Conservation (phyloP, 1,139 yeast genomes). For the Suhomyces bokatorum region DNA sequence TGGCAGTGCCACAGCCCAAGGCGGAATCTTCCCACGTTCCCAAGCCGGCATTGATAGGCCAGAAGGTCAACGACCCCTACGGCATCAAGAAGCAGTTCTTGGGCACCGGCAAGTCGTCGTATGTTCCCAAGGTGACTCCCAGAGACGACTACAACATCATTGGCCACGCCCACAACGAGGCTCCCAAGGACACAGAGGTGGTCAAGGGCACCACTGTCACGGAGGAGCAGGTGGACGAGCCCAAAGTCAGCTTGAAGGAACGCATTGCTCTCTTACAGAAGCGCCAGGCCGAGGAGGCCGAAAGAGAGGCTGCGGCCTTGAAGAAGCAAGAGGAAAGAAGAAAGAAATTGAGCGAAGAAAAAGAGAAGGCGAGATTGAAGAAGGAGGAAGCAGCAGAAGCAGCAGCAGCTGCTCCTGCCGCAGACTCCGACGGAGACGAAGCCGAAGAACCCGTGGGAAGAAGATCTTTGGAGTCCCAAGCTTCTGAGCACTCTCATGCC, state of each 20-base stretch:
- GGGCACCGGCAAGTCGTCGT: constrained; percentile 45
- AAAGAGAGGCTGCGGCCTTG: constrained; percentile 63
- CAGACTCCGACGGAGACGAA: constrained; percentile 1
- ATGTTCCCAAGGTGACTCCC: constrained; percentile 46
- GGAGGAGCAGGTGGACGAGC: constrained; percentile 44
- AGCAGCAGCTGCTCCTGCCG: not conserved
- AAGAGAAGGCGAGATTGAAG: constrained; percentile 17
- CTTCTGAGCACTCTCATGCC: constrained; percentile 1
- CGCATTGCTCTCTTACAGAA: constrained; percentile 82
- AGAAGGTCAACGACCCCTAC: constrained; percentile 42
- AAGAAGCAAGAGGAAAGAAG: constrained; percentile 59
- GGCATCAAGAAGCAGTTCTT: constrained; percentile 45
- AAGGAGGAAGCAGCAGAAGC: constrained; percentile 8
- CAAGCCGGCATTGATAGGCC: constrained; percentile 28
- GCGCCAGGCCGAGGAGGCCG: constrained; percentile 79
- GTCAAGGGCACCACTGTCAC: constrained; percentile 25
- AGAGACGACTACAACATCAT: constrained; percentile 40
- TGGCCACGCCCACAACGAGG: constrained; percentile 32
- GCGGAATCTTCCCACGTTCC: constrained; percentile 15
- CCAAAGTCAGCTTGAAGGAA: constrained; percentile 81
- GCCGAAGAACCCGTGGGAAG: constrained; percentile 2
- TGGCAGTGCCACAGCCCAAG: too few species aligned
- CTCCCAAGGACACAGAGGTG: constrained; percentile 25
- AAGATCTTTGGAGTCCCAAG: constrained; percentile 5
- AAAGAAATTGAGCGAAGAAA: constrained; percentile 42